Percentiles rank a stretch among this genome's conserved stretches.
Evolutionary conservation across 495 filamentous ascomycete species (phyloP).

Genomic region (Sphaerosporella brunnea): DNA sequence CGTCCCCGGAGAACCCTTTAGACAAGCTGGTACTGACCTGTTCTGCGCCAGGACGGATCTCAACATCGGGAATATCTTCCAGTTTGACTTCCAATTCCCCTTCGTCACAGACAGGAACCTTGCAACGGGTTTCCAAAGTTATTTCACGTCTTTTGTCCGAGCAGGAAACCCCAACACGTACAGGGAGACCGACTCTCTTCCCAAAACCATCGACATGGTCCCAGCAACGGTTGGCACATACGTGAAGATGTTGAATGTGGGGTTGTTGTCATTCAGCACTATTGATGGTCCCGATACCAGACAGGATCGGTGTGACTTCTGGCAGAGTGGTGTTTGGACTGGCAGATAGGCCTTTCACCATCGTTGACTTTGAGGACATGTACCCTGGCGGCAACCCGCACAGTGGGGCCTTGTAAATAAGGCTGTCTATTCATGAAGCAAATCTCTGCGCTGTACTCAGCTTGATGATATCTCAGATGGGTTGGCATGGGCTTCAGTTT

Average conservation of each 20-base stretch:
- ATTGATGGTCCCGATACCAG: conserved; percentile 10
- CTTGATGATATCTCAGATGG: too few relatives aligned
- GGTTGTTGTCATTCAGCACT: conserved; percentile 4
- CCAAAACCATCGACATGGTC: conserved; percentile 10
- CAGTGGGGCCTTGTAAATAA: too few relatives aligned
- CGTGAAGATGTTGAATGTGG: conserved; percentile 12
- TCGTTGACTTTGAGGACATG: too few relatives aligned
- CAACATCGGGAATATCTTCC: conserved; percentile 16
- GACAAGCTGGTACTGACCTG: too few relatives aligned
- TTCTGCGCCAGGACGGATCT: conserved; percentile 17
- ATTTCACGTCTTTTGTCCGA: conserved; percentile 20
- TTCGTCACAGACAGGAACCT: conserved; percentile 19
- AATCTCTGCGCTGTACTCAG: too few relatives aligned
- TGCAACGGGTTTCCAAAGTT: conserved; percentile 20
- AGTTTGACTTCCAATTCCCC: conserved; percentile 15
- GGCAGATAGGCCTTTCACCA: conserved; percentile 13
- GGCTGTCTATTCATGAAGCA: too few relatives aligned
- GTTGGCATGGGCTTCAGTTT: too few relatives aligned
- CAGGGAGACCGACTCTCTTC: conserved; percentile 5
- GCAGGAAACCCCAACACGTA: conserved; percentile 20
- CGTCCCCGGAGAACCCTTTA: too few relatives aligned
- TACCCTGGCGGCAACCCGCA: too few relatives aligned
- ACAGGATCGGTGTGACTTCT: conserved; percentile 14
- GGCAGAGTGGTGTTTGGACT: conserved; percentile 16
- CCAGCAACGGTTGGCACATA: conserved; percentile 1